phyloP scores from a whole-genome alignment of 208 protist genomes.

The Crithidia thermophila region DNA sequence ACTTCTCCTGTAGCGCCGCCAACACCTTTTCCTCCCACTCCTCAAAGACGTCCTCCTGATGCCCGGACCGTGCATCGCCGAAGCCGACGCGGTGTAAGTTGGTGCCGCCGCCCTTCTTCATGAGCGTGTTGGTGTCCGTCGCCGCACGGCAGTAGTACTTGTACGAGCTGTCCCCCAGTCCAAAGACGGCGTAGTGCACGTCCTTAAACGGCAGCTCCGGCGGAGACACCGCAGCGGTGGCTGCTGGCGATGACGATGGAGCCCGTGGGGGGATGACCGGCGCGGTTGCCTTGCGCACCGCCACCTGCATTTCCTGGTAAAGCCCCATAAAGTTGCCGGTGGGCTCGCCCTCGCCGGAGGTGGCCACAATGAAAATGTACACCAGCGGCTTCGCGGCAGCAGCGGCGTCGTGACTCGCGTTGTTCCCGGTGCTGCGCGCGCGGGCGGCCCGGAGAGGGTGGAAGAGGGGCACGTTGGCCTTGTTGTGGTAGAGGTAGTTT shows the following conservation, averaged over 20 bases:
- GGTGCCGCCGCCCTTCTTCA: slow-evolving; percentile 59
- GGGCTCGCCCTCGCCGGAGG: slow-evolving; percentile 71
- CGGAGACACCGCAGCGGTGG: not conserved
- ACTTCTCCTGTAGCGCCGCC: slow-evolving; percentile 37
- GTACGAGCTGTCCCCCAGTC: slow-evolving; percentile 96
- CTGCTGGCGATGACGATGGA: not conserved
- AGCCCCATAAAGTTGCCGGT: slow-evolving; percentile 63
- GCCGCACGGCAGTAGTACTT: slow-evolving; percentile 92
- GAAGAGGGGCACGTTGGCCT: slow-evolving; percentile 23
- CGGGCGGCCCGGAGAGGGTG: slow-evolving; percentile 3
- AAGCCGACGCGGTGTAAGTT: slow-evolving; percentile 62
- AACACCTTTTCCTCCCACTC: slow-evolving; percentile 68
- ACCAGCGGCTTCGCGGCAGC: slow-evolving; percentile 20
- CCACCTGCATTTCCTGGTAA: slow-evolving; percentile 51
- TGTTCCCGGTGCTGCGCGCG: too few relatives aligned
- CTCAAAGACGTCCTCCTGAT: slow-evolving; percentile 74
- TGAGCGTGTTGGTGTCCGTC: slow-evolving; percentile 43
- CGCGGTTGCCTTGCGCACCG: slow-evolving; percentile 15
- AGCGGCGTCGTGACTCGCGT: too few relatives aligned
- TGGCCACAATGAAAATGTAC: slow-evolving; percentile 70
- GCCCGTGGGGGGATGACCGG: not conserved
- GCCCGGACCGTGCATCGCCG: slow-evolving; percentile 55
- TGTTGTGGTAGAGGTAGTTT: slow-evolving; percentile 33
- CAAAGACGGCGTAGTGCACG: slow-evolving; percentile 91
- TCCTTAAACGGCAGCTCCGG: slow-evolving; percentile 41